Percentiles rank a stretch among this genome's conserved stretches.
These are phyloP conservation scores for Coelastrella sp. DNA, from an alignment of 139 green algal species.

Conservation along the genomic window DNA sequence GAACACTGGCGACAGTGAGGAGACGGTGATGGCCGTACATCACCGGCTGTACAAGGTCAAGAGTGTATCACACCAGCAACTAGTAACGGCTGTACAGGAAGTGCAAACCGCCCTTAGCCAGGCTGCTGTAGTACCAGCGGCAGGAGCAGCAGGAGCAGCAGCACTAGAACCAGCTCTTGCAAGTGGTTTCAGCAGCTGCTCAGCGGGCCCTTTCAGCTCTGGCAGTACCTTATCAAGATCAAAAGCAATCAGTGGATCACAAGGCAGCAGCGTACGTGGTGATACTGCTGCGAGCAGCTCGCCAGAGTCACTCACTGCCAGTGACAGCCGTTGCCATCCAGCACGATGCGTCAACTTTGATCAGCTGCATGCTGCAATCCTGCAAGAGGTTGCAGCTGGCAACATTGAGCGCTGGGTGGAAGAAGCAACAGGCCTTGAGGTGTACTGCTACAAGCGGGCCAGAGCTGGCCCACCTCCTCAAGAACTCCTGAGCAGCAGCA, in stretches of 20 bases:
- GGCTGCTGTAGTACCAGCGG: background rate
- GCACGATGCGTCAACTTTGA: constrained; percentile 40
- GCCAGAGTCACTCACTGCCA: too few species aligned
- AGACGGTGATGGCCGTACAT: background rate
- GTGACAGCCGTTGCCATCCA: too few species aligned
- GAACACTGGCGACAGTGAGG: background rate
- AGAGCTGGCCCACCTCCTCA: background rate
- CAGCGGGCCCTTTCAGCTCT: too few species aligned
- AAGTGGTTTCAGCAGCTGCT: too few species aligned
- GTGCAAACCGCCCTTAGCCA: background rate
- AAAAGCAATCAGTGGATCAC: constrained; percentile 36
- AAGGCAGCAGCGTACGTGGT: background rate
- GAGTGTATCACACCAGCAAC: background rate
- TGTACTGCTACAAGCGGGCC: constrained; percentile 48
- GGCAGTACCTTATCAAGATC: too few species aligned
- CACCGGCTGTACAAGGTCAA: background rate
- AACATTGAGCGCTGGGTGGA: constrained; percentile 38
- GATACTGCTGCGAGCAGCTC: too few species aligned
- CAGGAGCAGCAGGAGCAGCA: too few species aligned
- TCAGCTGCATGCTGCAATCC: constrained; percentile 40
- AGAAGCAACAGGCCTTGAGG: constrained; percentile 34
- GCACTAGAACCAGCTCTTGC: too few species aligned
- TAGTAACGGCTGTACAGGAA: constrained; percentile 3
- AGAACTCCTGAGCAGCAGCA: background rate
- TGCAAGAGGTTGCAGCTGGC: constrained; percentile 22